Base-by-base conservation (phyloP, 2,329 filamentous ascomycete species). In the Curvularia verruculosa region DNA sequence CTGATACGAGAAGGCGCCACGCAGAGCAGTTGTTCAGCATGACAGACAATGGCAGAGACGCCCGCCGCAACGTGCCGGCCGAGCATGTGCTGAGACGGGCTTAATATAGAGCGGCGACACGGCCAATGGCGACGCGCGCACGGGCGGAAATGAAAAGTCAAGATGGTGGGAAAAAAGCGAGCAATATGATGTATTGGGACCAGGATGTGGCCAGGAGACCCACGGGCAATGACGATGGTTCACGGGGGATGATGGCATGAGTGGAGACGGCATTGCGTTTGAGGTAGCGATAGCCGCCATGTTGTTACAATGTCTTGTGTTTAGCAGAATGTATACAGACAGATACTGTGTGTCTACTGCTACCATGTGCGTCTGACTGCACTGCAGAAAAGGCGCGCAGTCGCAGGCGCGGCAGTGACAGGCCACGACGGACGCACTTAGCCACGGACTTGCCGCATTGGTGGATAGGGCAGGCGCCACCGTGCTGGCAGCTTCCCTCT, bases 61-160 rank as follows among this genome's bases (percentile, higher is more conserved):
- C 31, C 15, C 5, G 48, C 44, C 65, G 64, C 56, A 64, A 63
- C 56, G 58, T 62, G 50, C 61, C 61, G 60, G 61, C 54, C 61
- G 40, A 18, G 66, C 58, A 24, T 49, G 43, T 60, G 55, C 49
- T 51, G 39, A 44, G 46, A 44, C 58, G 43, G 52, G 60, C 66
- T 69, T 63, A 65, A 68, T 70, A 57, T 61, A 68, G 67, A 65
- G 66, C 59, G 61, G 65, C 65, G 51, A 61, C 23, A n/a, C 18
- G 48, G 52, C 59, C 63, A 66, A 69, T 67, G 61, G 45, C 5
- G 45, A n/a, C 54, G 34, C 58, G 56, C 39, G 60, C 56, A 53
- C 61, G 54, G 56, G 43, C 59, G 41, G 23, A 31, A 43, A 50
- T 49, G 41, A 59, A 49, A 24, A 56, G 52, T 28, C 54, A 39